Percentiles rank a stretch among this genome's conserved stretches.
Evolutionary conservation across 2,329 filamentous ascomycete genomes (phyloP).

Genomic region (Neurospora sp.): DNA sequence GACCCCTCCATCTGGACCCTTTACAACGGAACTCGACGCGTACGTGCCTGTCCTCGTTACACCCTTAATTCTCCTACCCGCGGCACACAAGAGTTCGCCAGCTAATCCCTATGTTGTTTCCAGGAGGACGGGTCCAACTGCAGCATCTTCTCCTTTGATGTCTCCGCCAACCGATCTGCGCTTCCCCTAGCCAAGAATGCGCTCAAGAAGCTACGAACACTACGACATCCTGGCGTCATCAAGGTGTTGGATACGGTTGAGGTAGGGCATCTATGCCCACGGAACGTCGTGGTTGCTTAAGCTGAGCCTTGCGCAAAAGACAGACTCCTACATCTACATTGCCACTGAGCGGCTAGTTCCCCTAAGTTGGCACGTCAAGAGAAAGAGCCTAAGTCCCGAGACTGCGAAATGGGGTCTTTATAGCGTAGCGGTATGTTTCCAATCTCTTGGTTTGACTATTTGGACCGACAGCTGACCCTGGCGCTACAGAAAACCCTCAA

Average conservation of each 20-base stretch:
- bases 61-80: not conserved
- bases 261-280: constrained; percentile 35
- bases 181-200: constrained; percentile 87
- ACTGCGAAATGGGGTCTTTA: constrained; percentile 95
- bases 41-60: constrained; percentile 29
- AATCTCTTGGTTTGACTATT: not conserved
- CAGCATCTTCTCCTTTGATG: constrained; percentile 95
- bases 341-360: constrained; percentile 86
- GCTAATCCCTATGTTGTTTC: not conserved
- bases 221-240: constrained; percentile 89
- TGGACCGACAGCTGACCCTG: constrained; percentile 2
- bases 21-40: constrained; percentile 85
- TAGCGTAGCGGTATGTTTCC: constrained; percentile 58
- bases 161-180: constrained; percentile 66
- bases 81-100: not conserved
- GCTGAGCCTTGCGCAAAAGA: constrained; percentile 39
- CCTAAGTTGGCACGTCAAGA: constrained; percentile 78
- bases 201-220: constrained; percentile 81
- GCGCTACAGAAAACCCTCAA: constrained; percentile 69
- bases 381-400: constrained; percentile 79
- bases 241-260: constrained; percentile 92
- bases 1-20: constrained; percentile 95
- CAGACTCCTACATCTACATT: constrained; percentile 91
- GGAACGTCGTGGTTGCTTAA: not conserved
- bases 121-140: constrained; percentile 91